Evolutionary conservation across 768 basidiomycete genomes (phyloP).

Genomic region (Xanthoconium stramineum): DNA sequence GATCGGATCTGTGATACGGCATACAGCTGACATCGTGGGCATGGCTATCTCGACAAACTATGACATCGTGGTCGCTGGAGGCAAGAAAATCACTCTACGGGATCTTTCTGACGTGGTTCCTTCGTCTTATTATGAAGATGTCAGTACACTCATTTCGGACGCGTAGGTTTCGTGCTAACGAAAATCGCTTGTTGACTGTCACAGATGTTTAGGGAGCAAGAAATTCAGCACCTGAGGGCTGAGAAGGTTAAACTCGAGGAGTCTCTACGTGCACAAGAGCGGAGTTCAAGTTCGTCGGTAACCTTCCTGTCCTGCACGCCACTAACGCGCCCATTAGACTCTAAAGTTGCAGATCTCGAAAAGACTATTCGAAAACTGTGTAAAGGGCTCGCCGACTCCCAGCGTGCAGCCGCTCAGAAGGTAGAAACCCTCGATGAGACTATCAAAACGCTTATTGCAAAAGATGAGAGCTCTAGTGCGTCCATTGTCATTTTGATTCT

Average conservation of each 20-base stretch:
- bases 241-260: not conserved
- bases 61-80: not conserved
- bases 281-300: not conserved
- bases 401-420: not conserved
- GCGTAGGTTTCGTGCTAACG: not conserved
- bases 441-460: not conserved
- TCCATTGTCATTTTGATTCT: not conserved
- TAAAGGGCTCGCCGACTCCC: not conserved
- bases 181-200: not conserved
- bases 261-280: not conserved
- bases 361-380: not conserved
- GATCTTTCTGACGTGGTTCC: not conserved
- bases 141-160: not conserved
- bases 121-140: not conserved
- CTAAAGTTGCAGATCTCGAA: not conserved
- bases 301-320: not conserved
- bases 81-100: not conserved
- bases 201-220: not conserved
- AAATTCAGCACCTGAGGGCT: not conserved
- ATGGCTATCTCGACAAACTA: not conserved
- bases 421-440: not conserved
- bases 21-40: not conserved
- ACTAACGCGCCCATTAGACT: not conserved
- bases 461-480: not conserved
- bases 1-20: not conserved